Conservation (phyloP, 2,329 filamentous ascomycete species). For the Pestalotiopsis sp. region DNA sequence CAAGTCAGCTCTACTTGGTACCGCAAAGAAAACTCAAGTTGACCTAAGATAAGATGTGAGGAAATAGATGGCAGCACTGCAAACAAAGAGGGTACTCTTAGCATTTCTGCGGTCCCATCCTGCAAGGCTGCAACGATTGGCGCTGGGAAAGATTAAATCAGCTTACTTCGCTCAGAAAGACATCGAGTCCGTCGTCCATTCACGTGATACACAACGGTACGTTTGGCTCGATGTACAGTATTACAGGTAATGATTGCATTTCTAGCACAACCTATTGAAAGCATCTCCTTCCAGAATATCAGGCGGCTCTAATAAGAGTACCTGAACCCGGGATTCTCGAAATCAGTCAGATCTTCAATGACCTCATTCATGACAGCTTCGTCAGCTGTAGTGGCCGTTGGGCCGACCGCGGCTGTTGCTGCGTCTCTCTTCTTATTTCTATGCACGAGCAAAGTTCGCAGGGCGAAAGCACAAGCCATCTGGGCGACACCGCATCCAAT, state of each 20-base stretch:
- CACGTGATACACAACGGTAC: too few species aligned
- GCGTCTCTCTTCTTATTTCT: conserved; percentile 43
- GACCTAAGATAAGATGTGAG: not conserved
- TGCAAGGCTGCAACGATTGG: too few species aligned
- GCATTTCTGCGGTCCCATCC: not conserved
- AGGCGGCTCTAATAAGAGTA: not conserved
- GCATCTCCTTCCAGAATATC: not conserved
- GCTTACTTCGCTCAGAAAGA: too few species aligned
- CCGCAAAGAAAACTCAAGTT: not conserved
- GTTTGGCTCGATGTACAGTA: too few species aligned
- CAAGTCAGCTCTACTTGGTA: too few species aligned
- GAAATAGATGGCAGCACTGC: not conserved
- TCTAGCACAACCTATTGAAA: not conserved
- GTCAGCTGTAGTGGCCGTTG: not conserved
- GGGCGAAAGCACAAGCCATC: conserved; percentile 36
- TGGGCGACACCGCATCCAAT: conserved; percentile 48
- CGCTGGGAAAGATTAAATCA: too few species aligned
- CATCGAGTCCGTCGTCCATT: too few species aligned
- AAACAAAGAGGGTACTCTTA: not conserved
- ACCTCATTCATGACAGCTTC: not conserved
- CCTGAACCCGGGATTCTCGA: conserved; percentile 4
- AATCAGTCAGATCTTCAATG: conserved; percentile 1
- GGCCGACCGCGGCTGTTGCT: conserved; percentile 13
- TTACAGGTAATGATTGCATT: too few species aligned
- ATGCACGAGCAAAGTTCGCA: conserved; percentile 38